These are phyloP conservation scores for Calophaca sinica DNA, from an alignment of 306 rosid genomes.

Conservation along the genomic window DNA sequence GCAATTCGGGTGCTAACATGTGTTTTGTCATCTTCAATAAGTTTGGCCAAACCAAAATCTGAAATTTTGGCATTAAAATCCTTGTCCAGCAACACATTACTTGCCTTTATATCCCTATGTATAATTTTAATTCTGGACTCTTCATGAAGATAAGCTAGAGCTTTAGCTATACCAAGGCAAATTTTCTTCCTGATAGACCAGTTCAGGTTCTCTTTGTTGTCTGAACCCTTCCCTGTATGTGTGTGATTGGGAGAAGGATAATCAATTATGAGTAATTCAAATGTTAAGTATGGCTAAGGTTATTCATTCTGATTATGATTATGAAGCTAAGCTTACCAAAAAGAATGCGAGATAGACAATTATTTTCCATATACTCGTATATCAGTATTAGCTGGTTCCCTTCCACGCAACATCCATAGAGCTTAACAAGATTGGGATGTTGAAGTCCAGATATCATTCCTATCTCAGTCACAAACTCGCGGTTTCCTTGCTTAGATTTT, in stretches of 20 bases:
- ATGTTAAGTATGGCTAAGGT: conserved; percentile 6
- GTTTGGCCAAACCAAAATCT: conserved; percentile 98
- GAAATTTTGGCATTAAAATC: conserved; percentile 87
- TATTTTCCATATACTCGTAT: conserved; percentile 95
- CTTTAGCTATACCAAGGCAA: conserved; percentile 90
- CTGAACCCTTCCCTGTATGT: conserved; percentile 64
- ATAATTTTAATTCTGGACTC: conserved; percentile 86
- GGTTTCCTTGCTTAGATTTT: conserved; percentile 97
- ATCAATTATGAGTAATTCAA: conserved; percentile 34
- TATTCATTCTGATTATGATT: conserved; percentile 16
- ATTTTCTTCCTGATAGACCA: conserved; percentile 92
- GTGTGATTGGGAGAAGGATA: conserved; percentile 19
- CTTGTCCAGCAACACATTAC: conserved; percentile 93
- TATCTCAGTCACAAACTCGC: conserved; percentile 91
- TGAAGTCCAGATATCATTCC: conserved; percentile 94
- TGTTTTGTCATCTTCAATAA: conserved; percentile 83
- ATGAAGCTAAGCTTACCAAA: conserved; percentile 62
- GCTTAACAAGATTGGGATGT: conserved; percentile 96
- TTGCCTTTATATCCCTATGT: conserved; percentile 93
- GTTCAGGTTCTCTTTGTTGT: conserved; percentile 59
- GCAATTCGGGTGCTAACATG: conserved; percentile 93
- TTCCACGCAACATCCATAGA: conserved; percentile 90
- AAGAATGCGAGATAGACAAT: conserved; percentile 87
- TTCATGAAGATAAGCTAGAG: conserved; percentile 88
- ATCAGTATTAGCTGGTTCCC: conserved; percentile 84